Conservation (phyloP, 495 filamentous ascomycete genomes). For the Aspergillus cavernicola region DNA sequence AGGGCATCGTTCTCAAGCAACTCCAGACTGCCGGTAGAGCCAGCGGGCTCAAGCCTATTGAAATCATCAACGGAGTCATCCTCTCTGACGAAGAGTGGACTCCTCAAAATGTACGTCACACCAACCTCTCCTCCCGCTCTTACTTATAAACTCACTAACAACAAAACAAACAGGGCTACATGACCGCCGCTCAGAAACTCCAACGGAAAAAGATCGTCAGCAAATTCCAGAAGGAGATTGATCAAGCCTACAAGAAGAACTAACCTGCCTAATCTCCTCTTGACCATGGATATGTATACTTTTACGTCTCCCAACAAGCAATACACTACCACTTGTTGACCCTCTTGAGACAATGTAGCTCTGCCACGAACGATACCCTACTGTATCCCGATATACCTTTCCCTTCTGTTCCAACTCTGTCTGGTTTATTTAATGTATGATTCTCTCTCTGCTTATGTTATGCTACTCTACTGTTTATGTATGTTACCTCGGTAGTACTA, state of each 20-base stretch:
- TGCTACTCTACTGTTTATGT: no score
- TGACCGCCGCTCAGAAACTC: constrained; percentile 55
- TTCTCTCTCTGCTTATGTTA: neutral
- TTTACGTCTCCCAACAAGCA: neutral
- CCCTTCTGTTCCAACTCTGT: neutral
- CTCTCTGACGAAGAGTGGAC: constrained; percentile 97
- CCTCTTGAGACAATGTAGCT: no score
- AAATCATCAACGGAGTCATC: constrained; percentile 90
- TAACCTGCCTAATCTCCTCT: constrained; percentile 12
- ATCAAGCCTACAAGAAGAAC: constrained; percentile 48
- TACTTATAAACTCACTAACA: no score
- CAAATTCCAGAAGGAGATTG: constrained; percentile 44
- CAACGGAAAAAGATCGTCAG: constrained; percentile 52
- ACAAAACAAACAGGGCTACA: constrained; percentile 39
- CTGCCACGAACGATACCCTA: neutral
- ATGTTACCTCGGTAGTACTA: no score
- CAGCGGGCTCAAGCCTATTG: constrained; percentile 77
- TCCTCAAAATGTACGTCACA: constrained; percentile 78
- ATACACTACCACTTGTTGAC: no score
- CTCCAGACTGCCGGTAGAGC: constrained; percentile 70
- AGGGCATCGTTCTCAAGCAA: constrained; percentile 73
- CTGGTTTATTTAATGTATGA: neutral
- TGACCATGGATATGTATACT: neutral
- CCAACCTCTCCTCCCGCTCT: no score
- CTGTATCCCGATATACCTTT: constrained; percentile 12